A percentile compares a stretch with the other conserved stretches of the same genome.
Conservation (phyloP, 2,329 filamentous ascomycete species). For the Zopfia rhizophila region DNA sequence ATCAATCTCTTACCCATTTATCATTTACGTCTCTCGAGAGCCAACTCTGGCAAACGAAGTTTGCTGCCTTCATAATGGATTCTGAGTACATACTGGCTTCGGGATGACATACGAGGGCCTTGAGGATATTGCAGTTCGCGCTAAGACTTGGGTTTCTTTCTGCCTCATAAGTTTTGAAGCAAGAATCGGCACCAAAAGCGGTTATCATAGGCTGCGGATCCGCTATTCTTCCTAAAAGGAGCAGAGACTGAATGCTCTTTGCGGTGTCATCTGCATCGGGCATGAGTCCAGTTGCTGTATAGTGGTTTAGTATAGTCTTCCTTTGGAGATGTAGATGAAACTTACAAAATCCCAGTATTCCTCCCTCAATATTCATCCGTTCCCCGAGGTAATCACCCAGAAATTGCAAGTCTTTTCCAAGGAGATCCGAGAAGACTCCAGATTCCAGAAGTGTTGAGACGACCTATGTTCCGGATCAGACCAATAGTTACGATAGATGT, state of each 20-base stretch:
- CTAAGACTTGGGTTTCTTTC: constrained; percentile 47
- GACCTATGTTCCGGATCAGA: neutral
- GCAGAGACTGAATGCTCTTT: constrained; percentile 14
- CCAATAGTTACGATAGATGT: neutral
- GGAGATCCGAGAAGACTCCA: no score
- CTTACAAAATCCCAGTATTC: no score
- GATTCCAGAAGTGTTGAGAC: no score
- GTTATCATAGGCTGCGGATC: constrained; percentile 19
- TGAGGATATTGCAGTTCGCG: constrained; percentile 49
- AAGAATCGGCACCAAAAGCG: constrained; percentile 37
- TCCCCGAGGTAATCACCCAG: no score
- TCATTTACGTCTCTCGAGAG: no score
- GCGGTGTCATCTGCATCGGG: constrained; percentile 44
- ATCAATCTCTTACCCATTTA: no score
- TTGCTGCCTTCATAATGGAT: no score
- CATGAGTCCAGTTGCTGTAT: constrained; percentile 11
- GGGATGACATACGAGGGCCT: constrained; percentile 34
- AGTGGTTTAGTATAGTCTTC: no score
- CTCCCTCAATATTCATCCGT: no score
- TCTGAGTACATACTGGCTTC: constrained; percentile 10
- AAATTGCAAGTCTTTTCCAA: no score
- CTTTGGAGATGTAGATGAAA: no score
- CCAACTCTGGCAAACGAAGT: no score
- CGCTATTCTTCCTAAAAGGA: constrained; percentile 4
- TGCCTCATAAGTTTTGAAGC: constrained; percentile 44